Evolutionary conservation across 1,284 basidiomycete genomes (phyloP), one percentile per base, ranked within the genome.

Genomic region (Thelephora terrestris): DNA sequence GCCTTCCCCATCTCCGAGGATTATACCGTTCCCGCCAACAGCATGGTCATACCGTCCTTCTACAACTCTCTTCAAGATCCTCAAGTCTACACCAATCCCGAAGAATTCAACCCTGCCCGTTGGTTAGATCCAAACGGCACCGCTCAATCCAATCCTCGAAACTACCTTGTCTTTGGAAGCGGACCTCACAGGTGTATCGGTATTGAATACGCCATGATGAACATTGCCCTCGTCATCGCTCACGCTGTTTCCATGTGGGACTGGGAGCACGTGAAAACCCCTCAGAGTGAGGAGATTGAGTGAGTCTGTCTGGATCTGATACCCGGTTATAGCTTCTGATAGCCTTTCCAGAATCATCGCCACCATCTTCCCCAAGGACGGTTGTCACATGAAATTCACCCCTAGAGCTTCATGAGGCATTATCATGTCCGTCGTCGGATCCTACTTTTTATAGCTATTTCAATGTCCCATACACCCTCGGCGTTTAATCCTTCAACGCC

Each of bases 21-120:
- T 61, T 99, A 99, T 74, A 95, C 87, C 16, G 94, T 93, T 0
- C 95, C 96, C 36, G 80, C 79, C 50, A 82, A 81, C 57, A 85
- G 85, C 62, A 97, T 99, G 91, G 78, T 98, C 60, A 97, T 99
- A 57, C 95, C 95, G 2, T 91, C 90, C n/a, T 90, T 97, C 71
- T 99, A 88, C 71, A 87, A 86, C 62, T 91, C 93, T 9, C 73
- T 97, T 43, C 94, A 98, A 65, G 95, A 99, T 65, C 78, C 87
- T 17, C 72, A 74, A 42, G 81, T 93, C 48, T 99, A 89, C 73
- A 89, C 91, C 32, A 77, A 93, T 48, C 92, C 95, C 3, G 89
- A 94, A 36, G 65, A 70, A 52, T 85, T 98, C 66, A 58, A 72
- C 25, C 95, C 95, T 7, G 94, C 97, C 64, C 85, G 95, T 55